These are phyloP conservation scores for Vigna unguiculata DNA, from an alignment of 306 rosid species.

Conservation along the genomic window DNA sequence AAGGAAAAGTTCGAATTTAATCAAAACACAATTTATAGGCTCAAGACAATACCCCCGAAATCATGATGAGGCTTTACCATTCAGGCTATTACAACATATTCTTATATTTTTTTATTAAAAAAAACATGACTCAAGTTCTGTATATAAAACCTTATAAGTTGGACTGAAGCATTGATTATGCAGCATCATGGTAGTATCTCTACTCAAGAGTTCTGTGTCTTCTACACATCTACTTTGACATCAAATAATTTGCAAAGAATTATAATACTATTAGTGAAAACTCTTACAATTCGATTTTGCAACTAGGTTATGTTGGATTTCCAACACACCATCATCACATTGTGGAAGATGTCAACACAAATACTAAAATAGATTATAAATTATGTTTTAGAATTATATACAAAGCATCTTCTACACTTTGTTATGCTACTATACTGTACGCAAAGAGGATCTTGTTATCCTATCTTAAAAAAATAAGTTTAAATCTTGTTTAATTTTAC, in stretches of 20 bases:
- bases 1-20: background rate
- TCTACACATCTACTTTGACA: no score
- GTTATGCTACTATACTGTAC: no score
- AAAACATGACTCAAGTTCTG: background rate
- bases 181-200: background rate
- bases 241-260: background rate
- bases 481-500: no score
- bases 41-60: background rate
- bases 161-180: background rate
- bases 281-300: background rate
- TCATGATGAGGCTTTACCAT: background rate
- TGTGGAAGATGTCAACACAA: background rate
- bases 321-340: background rate
- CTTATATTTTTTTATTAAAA: background rate
- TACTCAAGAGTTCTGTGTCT: no score
- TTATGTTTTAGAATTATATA: background rate
- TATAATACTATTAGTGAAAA: background rate
- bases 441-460: background rate
- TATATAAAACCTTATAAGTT: background rate
- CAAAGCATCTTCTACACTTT: background rate
- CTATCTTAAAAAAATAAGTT: no score
- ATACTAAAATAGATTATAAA: background rate
- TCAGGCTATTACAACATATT: constrained; percentile 4
- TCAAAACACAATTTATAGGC: background rate
- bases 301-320: background rate